Evolutionary conservation across 1,284 basidiomycete species (phyloP), one percentile per base, ranked within the genome.

Genomic region (Paramarasmius palmivorus): DNA sequence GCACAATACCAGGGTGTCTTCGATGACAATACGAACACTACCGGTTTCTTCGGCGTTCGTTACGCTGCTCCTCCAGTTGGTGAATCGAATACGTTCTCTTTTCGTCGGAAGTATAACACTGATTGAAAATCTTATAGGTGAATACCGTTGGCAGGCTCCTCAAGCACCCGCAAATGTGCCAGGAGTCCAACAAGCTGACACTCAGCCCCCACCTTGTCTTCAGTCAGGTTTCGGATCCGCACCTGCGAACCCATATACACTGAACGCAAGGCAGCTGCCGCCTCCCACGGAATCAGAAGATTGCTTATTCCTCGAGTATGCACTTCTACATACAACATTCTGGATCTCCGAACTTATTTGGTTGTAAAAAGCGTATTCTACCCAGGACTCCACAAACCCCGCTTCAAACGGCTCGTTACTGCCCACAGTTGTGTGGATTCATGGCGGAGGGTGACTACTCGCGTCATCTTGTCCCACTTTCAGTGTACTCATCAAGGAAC

Each of bases 381-480:
- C 10, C 62, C 61, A 17, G 52, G 52, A 34, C n/a, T 15, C 8
- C 26, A 26, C 4, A 20, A 36, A 29, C 23, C 47, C 2, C n/a
- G n/a, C n/a, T n/a, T n/a, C n/a, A n/a, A n/a, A n/a, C n/a, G 29
- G 12, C 1, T 34, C 19, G 10, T 32, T 45, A 58, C 55, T 72
- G 6, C 73, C 73, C n/a, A 71, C 74, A 3, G 62, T 77, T 2
- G 65, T 77, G 40, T 77, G 67, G 68, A 75, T 77, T 38, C 75
- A 77, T 57, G 75, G 74, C 32, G 67, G 65, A 54, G 67, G 63
- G 60, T 65, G 37, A 45, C 59, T 57, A 23, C 40, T 10, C 47
- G 34, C 32, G 6, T 34, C 25, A 35, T 8, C 59, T 56, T 22
- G 15, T 12, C 6, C 19, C 3, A 46, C 12, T 46, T 23, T 29